These are phyloP conservation scores for Trypethelium eluteriae DNA, from an alignment of 495 filamentous ascomycete species.

Conservation along the genomic window DNA sequence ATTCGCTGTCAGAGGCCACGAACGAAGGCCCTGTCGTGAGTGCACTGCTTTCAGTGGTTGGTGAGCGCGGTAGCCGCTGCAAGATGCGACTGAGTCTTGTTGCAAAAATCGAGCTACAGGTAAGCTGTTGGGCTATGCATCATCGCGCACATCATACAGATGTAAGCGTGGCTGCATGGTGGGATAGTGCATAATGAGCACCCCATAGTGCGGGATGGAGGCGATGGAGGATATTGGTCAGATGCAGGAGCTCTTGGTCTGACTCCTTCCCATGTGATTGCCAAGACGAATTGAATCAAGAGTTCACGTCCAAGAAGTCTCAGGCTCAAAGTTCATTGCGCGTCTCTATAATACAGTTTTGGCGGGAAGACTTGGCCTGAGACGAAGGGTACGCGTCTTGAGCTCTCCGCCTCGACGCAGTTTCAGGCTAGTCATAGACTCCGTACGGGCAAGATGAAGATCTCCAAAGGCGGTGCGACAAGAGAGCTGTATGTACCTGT, in stretches of 20 bases:
- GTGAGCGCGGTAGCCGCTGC: neutral
- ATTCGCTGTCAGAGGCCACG: too few relatives aligned
- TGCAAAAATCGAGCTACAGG: neutral
- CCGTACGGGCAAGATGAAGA: neutral
- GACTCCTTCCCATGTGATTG: neutral
- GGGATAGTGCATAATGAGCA: neutral
- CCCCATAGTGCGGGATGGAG: neutral
- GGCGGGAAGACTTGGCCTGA: neutral
- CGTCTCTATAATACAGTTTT: neutral
- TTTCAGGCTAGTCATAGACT: neutral
- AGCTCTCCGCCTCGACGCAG: too few relatives aligned
- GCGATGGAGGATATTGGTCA: neutral
- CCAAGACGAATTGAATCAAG: neutral
- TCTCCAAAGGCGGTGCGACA: neutral
- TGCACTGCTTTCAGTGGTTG: too few relatives aligned
- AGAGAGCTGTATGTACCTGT: neutral
- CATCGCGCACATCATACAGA: neutral
- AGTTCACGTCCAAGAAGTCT: neutral
- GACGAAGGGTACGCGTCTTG: neutral
- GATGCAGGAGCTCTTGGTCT: slow-evolving; percentile 4
- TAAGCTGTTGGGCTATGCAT: neutral
- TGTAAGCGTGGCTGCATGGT: neutral
- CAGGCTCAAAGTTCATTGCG: neutral
- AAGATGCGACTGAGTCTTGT: neutral
- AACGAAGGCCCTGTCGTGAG: too few relatives aligned